phyloP scores from a whole-genome alignment of 106 monocot species.

The Alisma plantagoaquatica region DNA sequence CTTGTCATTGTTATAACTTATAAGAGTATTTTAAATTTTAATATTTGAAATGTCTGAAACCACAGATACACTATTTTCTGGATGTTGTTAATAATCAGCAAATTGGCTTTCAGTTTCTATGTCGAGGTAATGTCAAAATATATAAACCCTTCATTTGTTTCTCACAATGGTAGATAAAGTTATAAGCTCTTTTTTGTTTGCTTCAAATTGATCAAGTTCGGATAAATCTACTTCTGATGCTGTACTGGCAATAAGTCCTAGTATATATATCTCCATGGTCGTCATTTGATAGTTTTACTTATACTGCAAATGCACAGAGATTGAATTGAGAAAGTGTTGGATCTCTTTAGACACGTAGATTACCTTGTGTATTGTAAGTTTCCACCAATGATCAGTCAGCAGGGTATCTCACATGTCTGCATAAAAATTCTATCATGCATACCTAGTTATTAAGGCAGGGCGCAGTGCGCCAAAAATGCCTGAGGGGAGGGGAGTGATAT shows the following conservation, averaged over 20 bases:
- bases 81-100: conserved; percentile 85
- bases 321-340: neutral
- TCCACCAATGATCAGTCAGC: neutral
- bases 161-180: no score
- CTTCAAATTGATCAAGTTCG: no score
- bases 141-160: neutral
- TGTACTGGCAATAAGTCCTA: neutral
- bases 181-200: no score
- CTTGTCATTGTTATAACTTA: neutral
- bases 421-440: neutral
- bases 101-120: conserved; percentile 94
- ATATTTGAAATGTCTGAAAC: no score
- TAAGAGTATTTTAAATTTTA: neutral
- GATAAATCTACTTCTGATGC: neutral
- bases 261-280: neutral
- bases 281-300: neutral
- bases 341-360: neutral
- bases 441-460: neutral
- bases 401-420: neutral
- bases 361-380: neutral
- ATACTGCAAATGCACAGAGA: neutral
- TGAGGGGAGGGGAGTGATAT: neutral
- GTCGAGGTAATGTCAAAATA: conserved; percentile 89
- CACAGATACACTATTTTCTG: conserved; percentile 95
- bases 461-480: neutral